Percentiles rank a stretch among this genome's conserved stretches.
Evolutionary conservation across 495 filamentous ascomycete genomes (phyloP).

Genomic region (Podospora sp.): DNA sequence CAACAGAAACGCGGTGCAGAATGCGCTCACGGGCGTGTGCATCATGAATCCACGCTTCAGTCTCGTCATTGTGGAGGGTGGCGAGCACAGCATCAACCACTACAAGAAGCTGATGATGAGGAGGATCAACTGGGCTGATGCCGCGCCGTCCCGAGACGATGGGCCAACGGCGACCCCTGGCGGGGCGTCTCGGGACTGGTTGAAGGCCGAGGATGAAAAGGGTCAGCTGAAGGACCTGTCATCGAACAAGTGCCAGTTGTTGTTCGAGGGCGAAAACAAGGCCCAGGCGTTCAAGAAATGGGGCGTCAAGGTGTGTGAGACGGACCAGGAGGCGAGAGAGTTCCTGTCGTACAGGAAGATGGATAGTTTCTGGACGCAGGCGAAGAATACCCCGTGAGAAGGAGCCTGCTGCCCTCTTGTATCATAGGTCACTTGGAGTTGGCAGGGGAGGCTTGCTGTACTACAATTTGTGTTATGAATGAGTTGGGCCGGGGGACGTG

Average conservation of each 20-base stretch:
- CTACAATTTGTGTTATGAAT: neutral
- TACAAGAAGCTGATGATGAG: constrained; percentile 89
- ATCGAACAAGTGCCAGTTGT: constrained; percentile 73
- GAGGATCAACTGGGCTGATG: constrained; percentile 93
- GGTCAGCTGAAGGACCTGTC: constrained; percentile 79
- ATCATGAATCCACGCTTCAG: constrained; percentile 86
- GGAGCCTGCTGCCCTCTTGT: neutral
- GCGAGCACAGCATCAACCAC: constrained; percentile 71
- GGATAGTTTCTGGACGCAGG: constrained; percentile 95
- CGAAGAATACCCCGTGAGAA: constrained; percentile 57
- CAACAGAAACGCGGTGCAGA: constrained; percentile 85
- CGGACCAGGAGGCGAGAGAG: constrained; percentile 83
- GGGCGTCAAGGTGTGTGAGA: constrained; percentile 83
- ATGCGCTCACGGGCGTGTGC: constrained; percentile 80
- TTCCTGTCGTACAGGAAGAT: constrained; percentile 77
- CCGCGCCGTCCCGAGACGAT: constrained; percentile 66
- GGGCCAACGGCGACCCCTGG: constrained; percentile 53
- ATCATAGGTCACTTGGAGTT: neutral
- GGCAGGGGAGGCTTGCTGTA: neutral
- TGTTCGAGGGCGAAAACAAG: constrained; percentile 88
- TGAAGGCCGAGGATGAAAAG: constrained; percentile 75
- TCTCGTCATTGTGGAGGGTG: constrained; percentile 90
- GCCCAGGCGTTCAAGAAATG: constrained; percentile 79
- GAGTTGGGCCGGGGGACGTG: neutral
- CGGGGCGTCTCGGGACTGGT: constrained; percentile 64